A percentile compares a stretch with the other conserved stretches of the same genome.
Evolutionary conservation across 768 basidiomycete species (phyloP).

Genomic region (Mycena belliarum): DNA sequence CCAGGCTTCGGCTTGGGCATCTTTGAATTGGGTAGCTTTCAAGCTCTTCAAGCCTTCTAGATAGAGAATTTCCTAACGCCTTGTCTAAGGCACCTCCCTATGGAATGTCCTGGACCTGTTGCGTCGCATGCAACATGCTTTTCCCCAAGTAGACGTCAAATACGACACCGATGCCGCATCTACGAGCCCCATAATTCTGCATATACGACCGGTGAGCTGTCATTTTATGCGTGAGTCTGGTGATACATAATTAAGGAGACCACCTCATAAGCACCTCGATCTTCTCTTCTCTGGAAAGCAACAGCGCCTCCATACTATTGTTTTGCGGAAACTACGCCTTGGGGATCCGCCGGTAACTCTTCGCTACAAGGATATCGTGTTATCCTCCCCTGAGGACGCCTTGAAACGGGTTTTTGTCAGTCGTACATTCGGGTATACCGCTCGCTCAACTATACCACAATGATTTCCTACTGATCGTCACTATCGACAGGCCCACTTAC

Average conservation of each 20-base stretch:
- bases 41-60: constrained; percentile 3
- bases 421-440: constrained; percentile 77
- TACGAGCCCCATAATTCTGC: constrained; percentile 74
- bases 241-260: neutral
- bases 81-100: constrained; percentile 62
- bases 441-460: too few relatives aligned
- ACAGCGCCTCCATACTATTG: constrained; percentile 81
- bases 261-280: constrained; percentile 55
- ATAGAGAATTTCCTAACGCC: neutral
- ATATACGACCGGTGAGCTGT: constrained; percentile 57
- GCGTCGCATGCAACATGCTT: constrained; percentile 62
- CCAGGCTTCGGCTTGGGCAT: constrained; percentile 77
- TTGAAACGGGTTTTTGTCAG: constrained; percentile 67
- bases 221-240: neutral
- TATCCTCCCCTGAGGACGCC: constrained; percentile 63
- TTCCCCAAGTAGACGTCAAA: constrained; percentile 83
- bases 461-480: too few relatives aligned
- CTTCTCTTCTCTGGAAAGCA: constrained; percentile 81
- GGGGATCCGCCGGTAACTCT: constrained; percentile 67
- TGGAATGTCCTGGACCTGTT: constrained; percentile 77
- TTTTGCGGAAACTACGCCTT: constrained; percentile 65
- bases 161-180: constrained; percentile 73
- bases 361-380: constrained; percentile 62
- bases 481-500: constrained; percentile 84
- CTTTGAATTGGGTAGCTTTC: constrained; percentile 66